Evolutionary conservation across 2,329 filamentous ascomycete species (phyloP).

Genomic region (Aspergillus hortae): DNA sequence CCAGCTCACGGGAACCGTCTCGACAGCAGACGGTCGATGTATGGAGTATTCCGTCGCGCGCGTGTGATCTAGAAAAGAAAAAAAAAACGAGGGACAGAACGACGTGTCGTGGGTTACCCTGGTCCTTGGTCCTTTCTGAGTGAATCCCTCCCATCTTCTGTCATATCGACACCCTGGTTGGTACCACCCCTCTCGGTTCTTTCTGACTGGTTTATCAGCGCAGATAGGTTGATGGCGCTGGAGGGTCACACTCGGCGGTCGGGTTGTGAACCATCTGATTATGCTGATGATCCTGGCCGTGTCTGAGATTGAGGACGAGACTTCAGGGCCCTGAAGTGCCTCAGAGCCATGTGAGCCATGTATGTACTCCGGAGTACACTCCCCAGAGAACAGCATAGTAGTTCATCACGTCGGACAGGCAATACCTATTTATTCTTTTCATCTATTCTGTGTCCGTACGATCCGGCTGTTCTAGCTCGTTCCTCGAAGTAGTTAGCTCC

Average conservation of each 20-base stretch:
- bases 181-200: not conserved
- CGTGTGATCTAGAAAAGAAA: not conserved
- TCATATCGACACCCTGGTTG: not conserved
- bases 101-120: not conserved
- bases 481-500: slow-evolving; percentile 3
- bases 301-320: not conserved
- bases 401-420: not conserved
- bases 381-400: not conserved
- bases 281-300: not conserved
- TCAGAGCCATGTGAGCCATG: not conserved
- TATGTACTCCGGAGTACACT: not conserved
- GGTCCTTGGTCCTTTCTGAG: not conserved
- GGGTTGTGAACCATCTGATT: not conserved
- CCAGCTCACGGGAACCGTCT: not conserved
- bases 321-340: not conserved
- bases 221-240: not conserved
- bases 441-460: not conserved
- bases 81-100: not conserved
- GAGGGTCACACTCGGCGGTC: not conserved
- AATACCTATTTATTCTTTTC: not conserved
- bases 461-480: slow-evolving; percentile 2
- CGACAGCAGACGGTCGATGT: not conserved
- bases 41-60: too few species aligned
- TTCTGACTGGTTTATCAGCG: not conserved
- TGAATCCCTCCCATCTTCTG: too few species aligned